Evolutionary conservation across 495 filamentous ascomycete species (phyloP).

Genomic region (Cenococcum geophilum): DNA sequence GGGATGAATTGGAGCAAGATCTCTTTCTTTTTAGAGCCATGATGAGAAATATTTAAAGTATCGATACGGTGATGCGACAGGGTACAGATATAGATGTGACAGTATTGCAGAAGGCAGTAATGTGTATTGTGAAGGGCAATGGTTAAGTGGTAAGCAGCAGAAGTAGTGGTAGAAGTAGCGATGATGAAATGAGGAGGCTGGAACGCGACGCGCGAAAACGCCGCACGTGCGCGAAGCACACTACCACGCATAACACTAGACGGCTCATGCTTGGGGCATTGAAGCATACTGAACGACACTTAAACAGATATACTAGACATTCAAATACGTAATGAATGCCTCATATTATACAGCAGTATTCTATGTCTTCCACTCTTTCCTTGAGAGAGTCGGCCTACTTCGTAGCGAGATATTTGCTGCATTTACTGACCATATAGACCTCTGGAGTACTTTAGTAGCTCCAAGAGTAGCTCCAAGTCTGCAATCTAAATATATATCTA

Average conservation of each 20-base stretch:
- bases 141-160: background rate
- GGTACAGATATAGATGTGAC: background rate
- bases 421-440: too few species aligned
- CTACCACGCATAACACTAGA: background rate
- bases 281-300: too few species aligned
- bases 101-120: background rate
- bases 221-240: background rate
- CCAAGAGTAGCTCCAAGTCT: too few species aligned
- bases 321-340: too few species aligned
- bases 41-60: background rate
- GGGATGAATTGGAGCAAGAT: conserved; percentile 29
- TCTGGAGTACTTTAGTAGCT: too few species aligned
- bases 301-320: too few species aligned
- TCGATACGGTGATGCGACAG: background rate
- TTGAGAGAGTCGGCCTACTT: too few species aligned
- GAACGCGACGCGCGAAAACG: background rate
- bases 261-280: too few species aligned
- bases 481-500: too few species aligned
- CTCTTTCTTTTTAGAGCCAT: conserved; percentile 42
- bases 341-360: too few species aligned
- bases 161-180: background rate
- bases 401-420: too few species aligned
- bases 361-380: too few species aligned
- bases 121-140: background rate
- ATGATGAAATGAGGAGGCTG: conserved; percentile 1